Base-by-base conservation (phyloP, 2,329 filamentous ascomycete species). In the Penicillium sp. region DNA sequence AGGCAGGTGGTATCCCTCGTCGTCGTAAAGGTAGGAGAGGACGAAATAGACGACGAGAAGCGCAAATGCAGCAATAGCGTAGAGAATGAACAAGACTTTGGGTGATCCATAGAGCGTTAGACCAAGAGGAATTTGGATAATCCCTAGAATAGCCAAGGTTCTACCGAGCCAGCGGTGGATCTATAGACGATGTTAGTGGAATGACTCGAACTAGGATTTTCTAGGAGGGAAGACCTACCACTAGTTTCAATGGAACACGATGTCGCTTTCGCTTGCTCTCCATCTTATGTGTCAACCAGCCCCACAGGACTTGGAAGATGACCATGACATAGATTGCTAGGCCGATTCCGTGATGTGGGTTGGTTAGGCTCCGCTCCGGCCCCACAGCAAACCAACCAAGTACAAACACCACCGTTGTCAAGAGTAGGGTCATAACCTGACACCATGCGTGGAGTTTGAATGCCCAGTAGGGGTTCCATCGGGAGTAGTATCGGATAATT, bases 71-170 rank as follows among this genome's bases (percentile, higher is more conserved):
- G 88, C 93, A 0, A 97, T 59, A 0, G 92, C 83, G 67, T 89
- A 99, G 3, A 97, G 79, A 48, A 99, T 86, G 71, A 97, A 99
- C 3, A 92, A 81, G 33, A 83, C 84, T 66, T 88, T 86, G 5
- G 94, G 93, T 26, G 92, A 96, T 5, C 94, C 94, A 67, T 97
- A 99, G 1, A 99, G 80, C 0, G 92, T 92, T 43, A 99, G 80
- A 0, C 94, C 94, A 0, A 99, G 81, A 0, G 94, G 89, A 10
- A 99, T 85, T 70, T 99, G 94, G 3, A 87, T 83, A 61, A 97
- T 87, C 0, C 91, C 94, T 3, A 99, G 79, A 16, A 97, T 75
- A 2, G 90, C 88, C 64, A 93, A 85, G 0, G 84, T 77, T 53
- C 92, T 82, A 16, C 94, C 94, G 16, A 90, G 76, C 91, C 94